Conservation (phyloP, 768 basidiomycete genomes). For the Pleurotus salmoneostramineus region DNA sequence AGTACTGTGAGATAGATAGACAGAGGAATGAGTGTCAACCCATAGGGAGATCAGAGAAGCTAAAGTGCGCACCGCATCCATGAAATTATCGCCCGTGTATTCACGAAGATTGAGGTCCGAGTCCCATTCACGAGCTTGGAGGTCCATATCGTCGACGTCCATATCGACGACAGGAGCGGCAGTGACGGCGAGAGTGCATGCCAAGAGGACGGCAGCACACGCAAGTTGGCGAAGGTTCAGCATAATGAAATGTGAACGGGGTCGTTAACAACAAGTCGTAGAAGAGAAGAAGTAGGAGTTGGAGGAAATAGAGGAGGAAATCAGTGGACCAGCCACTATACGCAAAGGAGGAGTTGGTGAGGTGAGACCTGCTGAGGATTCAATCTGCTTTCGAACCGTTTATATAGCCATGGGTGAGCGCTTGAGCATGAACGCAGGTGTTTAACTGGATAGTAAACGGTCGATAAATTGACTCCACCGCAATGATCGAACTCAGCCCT, state of each 20-base stretch:
- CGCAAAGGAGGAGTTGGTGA: neutral
- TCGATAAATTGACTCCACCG: too few species aligned
- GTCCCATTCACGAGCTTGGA: neutral
- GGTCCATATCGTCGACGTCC: neutral
- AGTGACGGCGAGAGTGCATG: neutral
- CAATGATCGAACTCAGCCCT: too few species aligned
- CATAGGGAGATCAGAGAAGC: neutral
- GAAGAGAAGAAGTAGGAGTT: neutral
- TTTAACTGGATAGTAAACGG: too few species aligned
- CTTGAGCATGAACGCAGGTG: too few species aligned
- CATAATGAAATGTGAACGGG: neutral
- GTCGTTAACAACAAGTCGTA: neutral
- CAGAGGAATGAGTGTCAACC: neutral
- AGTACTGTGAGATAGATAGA: neutral
- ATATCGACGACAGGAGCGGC: neutral
- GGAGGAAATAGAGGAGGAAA: too few species aligned
- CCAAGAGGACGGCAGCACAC: neutral
- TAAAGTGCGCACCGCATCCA: neutral
- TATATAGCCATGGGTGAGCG: neutral
- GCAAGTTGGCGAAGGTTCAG: neutral
- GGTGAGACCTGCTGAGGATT: neutral
- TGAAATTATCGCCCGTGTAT: neutral
- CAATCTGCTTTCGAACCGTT: neutral
- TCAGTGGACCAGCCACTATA: neutral
- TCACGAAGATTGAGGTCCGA: neutral